Conservation (phyloP, 2,329 filamentous ascomycete genomes). For the Colletotrichum kahawae region DNA sequence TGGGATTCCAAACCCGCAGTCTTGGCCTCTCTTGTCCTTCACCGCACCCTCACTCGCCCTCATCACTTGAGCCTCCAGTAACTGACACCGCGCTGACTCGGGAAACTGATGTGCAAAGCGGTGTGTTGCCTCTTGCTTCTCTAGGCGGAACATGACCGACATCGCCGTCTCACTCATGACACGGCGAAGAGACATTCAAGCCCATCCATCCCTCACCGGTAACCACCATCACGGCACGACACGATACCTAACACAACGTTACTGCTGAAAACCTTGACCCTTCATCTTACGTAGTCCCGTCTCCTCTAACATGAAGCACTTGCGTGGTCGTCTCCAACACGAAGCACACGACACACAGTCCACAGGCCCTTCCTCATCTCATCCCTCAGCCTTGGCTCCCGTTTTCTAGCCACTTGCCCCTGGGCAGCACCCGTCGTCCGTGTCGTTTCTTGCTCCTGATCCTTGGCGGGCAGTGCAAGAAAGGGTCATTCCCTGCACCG, state of each 20-base stretch:
- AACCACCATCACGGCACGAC: not conserved
- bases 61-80: conserved; percentile 2
- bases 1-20: not conserved
- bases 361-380: not conserved
- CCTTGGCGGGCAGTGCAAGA: conserved; percentile 12
- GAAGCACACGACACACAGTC: not conserved
- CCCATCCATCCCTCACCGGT: not conserved
- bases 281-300: not conserved
- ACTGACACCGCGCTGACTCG: conserved; percentile 9
- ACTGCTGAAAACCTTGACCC: not conserved
- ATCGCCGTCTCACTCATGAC: not conserved
- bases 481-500: conserved; percentile 8
- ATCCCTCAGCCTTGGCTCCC: conserved; percentile 4
- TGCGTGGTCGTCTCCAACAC: not conserved
- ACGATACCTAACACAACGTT: not conserved
- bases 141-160: conserved; percentile 3
- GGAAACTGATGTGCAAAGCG: not conserved
- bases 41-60: not conserved
- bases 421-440: not conserved
- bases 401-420: not conserved
- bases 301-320: not conserved
- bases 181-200: not conserved
- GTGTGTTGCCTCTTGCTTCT: not conserved
- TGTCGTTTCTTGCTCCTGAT: not conserved
- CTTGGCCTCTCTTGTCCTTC: not conserved